Conservation (phyloP, 2,329 filamentous ascomycete genomes). For the Epichloe baconii region DNA sequence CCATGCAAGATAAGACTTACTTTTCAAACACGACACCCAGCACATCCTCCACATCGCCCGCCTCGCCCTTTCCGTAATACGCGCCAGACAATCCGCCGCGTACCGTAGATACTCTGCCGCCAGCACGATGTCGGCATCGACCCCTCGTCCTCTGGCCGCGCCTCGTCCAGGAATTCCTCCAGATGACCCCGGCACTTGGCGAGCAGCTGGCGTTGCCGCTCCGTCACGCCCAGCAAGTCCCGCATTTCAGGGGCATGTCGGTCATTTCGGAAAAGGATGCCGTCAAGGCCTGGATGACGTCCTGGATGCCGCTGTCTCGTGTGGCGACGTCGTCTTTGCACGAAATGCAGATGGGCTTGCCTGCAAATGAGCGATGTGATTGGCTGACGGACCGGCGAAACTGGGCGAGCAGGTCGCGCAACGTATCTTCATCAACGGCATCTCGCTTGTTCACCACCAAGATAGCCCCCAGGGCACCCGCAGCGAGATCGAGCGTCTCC, state of each 20-base stretch:
- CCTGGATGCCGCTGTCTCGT: slow-evolving; percentile 51
- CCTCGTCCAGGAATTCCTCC: slow-evolving; percentile 55
- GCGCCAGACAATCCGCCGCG: slow-evolving; percentile 67
- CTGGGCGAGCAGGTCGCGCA: slow-evolving; percentile 24
- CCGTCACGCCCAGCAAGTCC: slow-evolving; percentile 80
- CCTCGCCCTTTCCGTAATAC: slow-evolving; percentile 74
- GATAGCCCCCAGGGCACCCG: slow-evolving; percentile 33
- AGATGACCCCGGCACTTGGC: slow-evolving; percentile 59
- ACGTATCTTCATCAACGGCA: slow-evolving; percentile 21
- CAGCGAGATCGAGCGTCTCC: slow-evolving; percentile 42
- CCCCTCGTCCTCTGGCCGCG: slow-evolving; percentile 23
- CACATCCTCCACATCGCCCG: slow-evolving; percentile 87
- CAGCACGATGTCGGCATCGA: slow-evolving; percentile 69
- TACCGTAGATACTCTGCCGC: slow-evolving; percentile 79
- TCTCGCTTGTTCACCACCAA: slow-evolving; percentile 54
- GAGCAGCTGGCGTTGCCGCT: slow-evolving; percentile 75
- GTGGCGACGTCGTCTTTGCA: slow-evolving; percentile 44
- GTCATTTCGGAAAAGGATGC: slow-evolving; percentile 59
- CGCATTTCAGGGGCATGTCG: slow-evolving; percentile 57
- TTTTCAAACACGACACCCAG: slow-evolving; percentile 93
- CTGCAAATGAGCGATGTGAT: slow-evolving; percentile 13
- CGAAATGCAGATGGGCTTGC: slow-evolving; percentile 44
- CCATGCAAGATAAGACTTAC: slow-evolving; percentile 41
- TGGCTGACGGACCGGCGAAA: slow-evolving; percentile 21
- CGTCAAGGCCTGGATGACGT: slow-evolving; percentile 55